phyloP scores from a whole-genome alignment of 495 filamentous ascomycete species.

The Hyaloscypha finlandica region DNA sequence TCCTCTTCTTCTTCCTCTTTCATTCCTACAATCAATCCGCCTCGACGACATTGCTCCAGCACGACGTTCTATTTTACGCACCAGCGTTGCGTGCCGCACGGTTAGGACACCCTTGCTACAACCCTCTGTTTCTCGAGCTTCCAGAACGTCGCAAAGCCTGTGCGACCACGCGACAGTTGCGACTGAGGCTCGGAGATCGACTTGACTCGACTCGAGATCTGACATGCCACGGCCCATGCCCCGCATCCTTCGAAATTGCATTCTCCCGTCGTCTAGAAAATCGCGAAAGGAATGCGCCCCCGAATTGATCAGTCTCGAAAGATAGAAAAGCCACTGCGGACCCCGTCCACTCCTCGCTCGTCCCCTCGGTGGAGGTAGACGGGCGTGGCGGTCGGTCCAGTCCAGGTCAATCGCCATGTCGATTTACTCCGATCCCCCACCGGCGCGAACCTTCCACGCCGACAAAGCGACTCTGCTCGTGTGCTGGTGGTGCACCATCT shows the following conservation, averaged over 20 bases:
- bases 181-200: not conserved
- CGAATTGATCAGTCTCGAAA: slow-evolving; percentile 9
- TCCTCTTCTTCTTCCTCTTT: not conserved
- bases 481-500: slow-evolving; percentile 91
- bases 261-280: slow-evolving; percentile 5
- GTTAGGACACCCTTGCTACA: slow-evolving; percentile 10
- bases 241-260: slow-evolving; percentile 1
- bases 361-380: slow-evolving; percentile 60
- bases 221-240: slow-evolving; percentile 25
- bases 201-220: slow-evolving; percentile 5
- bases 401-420: slow-evolving; percentile 37
- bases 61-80: not conserved
- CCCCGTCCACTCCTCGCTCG: slow-evolving; percentile 45
- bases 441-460: slow-evolving; percentile 51
- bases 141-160: slow-evolving; percentile 23
- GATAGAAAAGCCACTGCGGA: slow-evolving; percentile 17
- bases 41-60: not conserved
- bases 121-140: not conserved
- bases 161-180: slow-evolving; percentile 26
- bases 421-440: slow-evolving; percentile 61
- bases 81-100: not conserved
- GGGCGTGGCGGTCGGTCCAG: slow-evolving; percentile 43
- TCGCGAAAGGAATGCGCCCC: slow-evolving; percentile 16
- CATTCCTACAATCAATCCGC: not conserved
- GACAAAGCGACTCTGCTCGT: slow-evolving; percentile 82